Evolutionary conservation across 2,329 filamentous ascomycete genomes (phyloP).

Genomic region (Fusarium virguliforme): DNA sequence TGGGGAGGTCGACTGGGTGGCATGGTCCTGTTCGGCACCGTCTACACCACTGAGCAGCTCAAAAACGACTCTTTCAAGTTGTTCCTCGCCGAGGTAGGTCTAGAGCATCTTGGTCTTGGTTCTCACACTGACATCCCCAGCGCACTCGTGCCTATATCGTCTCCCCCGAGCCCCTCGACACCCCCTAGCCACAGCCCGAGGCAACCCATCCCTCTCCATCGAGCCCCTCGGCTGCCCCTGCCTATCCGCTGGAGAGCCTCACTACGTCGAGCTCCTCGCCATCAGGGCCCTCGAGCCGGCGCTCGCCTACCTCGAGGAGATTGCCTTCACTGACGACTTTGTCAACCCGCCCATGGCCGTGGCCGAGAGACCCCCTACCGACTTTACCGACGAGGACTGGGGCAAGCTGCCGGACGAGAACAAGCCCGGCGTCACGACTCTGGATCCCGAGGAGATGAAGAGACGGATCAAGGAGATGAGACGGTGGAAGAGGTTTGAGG

Average conservation of each 20-base stretch:
- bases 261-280: conserved; percentile 75
- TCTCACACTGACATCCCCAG: conserved; percentile 53
- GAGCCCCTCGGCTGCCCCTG: conserved; percentile 74
- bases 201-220: conserved; percentile 62
- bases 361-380: conserved; percentile 39
- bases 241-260: conserved; percentile 76
- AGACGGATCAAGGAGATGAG: conserved; percentile 46
- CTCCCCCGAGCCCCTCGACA: conserved; percentile 67
- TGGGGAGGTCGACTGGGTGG: conserved; percentile 64
- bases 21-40: conserved; percentile 67
- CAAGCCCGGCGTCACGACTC: conserved; percentile 49
- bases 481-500: conserved; percentile 51
- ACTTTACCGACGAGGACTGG: conserved; percentile 54
- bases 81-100: conserved; percentile 68
- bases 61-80: conserved; percentile 62
- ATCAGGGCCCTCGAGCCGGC: conserved; percentile 68
- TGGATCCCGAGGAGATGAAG: conserved; percentile 45
- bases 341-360: conserved; percentile 60
- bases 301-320: conserved; percentile 73
- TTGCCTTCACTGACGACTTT: conserved; percentile 61
- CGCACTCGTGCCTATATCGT: conserved; percentile 74
- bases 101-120: not conserved
- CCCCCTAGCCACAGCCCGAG: conserved; percentile 67
- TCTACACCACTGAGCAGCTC: conserved; percentile 59
- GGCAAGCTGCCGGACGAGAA: conserved; percentile 50